Evolutionary conservation across 2,329 filamentous ascomycete species (phyloP), one percentile per base, ranked within the genome.

Genomic region (Colletotrichum chrysophilum): DNA sequence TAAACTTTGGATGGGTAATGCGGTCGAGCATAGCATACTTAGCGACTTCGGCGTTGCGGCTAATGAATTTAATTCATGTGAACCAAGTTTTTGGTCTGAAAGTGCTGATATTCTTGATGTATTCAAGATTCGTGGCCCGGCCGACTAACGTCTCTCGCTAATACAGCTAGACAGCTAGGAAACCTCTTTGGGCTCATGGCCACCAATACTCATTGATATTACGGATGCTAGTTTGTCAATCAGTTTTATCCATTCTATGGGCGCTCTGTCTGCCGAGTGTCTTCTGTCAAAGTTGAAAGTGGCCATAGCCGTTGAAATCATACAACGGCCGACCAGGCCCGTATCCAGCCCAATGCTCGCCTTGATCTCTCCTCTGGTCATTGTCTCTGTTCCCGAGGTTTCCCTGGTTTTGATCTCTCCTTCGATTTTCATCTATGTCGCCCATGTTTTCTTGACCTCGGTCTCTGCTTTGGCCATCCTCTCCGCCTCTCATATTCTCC

Each of bases 21-120:
- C 24, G 64, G 68, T 65, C 7, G 24, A 48, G 48, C 43, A n/a
- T 65, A 26, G 32, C 38, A 75, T 68, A 58, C 34, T 65, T 58
- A 60, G 56, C 70, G 12, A 62, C 7, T 16, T 34, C 7, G 38
- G 69, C 70, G 48, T 75, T 73, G 21, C 21, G 64, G 58, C n/a
- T 38, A 68, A 60, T 68, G 66, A 38, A 32, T 60, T 16, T 61
- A 38, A 68, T 66, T 4, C 24, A 52, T 14, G 13, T 67, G 24
- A 32, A 56, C 28, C 34, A 9, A 14, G 58, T 4, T 28, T 68
- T 14, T 5, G 7, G 24, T 34, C 4, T 26, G 24, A 34, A 28
- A 12, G 9, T 58, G 55, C 7, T 7, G 14, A 36, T 36, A 4
- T 16, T 36, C 13, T 36, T 36, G 7, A 7, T 16, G 14, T 36